Evolutionary conservation across 2,329 filamentous ascomycete species (phyloP), one percentile per base, ranked within the genome.

Genomic region (Fusarium sp.): DNA sequence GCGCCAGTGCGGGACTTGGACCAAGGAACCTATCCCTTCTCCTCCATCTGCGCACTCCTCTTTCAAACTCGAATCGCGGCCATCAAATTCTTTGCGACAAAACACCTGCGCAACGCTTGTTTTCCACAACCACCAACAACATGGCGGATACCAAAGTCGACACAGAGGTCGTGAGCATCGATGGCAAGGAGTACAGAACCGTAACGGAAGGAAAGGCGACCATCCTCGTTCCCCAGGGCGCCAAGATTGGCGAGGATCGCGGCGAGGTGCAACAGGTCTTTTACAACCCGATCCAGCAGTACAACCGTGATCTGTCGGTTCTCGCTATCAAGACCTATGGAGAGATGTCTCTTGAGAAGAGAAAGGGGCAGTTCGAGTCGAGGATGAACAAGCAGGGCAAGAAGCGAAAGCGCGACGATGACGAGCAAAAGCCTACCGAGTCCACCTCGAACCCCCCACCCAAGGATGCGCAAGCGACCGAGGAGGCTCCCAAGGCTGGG

Each of bases 241-340:
- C 80, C 20, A 82, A 79, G 73, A 78, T 80, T 61, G 77, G 78
- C 6, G 79, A 83, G 61, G 86, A 88, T 74, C 82, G 86, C 64
- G 86, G 89, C 56, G 85, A 88, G 72, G 84, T 89, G 38, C 87
- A 90, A 72, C 91, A 95, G 74, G 96, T 99, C 61, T 99, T 99
- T 77, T 99, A 99, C 85, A 99, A 99, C 74, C 95, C 96, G 0
- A 97, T 99, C 59, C 96, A 99, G 78, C 96, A 99, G 78, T 99
- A 98, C 84, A 99, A 99, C 80, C 91, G 96, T 50, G 96, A 99
- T 77, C 81, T 99, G 70, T 97, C 93, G 65, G 93, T 97, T 25
- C 86, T 99, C 13, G 93, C 93, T 1, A 97, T 99, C 79, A 93
- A 92, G 76, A 91, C 92, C 0, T 97, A 95, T 78, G 93, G 92